Percentiles rank a stretch among this genome's conserved stretches.
Evolutionary conservation across 2,329 filamentous ascomycete species (phyloP).

Genomic region (Penicillium sp.): DNA sequence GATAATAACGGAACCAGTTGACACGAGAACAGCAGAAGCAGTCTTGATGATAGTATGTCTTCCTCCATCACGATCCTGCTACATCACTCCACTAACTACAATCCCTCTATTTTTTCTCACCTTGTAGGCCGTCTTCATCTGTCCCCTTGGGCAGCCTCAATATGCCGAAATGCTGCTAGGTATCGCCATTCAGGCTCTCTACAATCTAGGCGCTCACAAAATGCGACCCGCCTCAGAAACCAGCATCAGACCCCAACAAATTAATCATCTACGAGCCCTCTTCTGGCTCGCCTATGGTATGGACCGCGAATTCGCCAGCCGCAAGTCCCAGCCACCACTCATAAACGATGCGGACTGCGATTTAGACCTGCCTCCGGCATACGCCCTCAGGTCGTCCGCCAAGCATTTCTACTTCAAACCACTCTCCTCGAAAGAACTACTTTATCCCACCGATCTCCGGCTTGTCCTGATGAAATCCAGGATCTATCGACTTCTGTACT

Average conservation of each 20-base stretch:
- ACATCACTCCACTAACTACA: neutral
- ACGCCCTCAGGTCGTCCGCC: constrained; percentile 21
- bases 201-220: constrained; percentile 24
- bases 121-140: constrained; percentile 21
- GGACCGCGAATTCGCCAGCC: constrained; percentile 30
- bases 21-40: constrained; percentile 23
- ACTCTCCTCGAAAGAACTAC: constrained; percentile 23
- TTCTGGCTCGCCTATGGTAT: constrained; percentile 31
- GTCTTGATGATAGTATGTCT: constrained; percentile 25
- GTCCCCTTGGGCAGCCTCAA: constrained; percentile 28
- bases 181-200: constrained; percentile 27
- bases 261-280: constrained; percentile 25
- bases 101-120: neutral
- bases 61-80: neutral
- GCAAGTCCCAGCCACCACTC: constrained; percentile 23
- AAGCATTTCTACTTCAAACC: constrained; percentile 27
- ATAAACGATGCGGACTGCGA: constrained; percentile 29
- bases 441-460: constrained; percentile 32
- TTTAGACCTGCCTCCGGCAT: constrained; percentile 25
- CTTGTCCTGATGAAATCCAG: constrained; percentile 29
- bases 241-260: constrained; percentile 6
- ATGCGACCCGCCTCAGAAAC: constrained; percentile 2
- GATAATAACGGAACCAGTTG: constrained; percentile 24
- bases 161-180: constrained; percentile 23
- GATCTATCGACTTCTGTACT: constrained; percentile 27